Evolutionary conservation across 2,329 filamentous ascomycete genomes (phyloP).

Genomic region (Aspergillus neotritici): DNA sequence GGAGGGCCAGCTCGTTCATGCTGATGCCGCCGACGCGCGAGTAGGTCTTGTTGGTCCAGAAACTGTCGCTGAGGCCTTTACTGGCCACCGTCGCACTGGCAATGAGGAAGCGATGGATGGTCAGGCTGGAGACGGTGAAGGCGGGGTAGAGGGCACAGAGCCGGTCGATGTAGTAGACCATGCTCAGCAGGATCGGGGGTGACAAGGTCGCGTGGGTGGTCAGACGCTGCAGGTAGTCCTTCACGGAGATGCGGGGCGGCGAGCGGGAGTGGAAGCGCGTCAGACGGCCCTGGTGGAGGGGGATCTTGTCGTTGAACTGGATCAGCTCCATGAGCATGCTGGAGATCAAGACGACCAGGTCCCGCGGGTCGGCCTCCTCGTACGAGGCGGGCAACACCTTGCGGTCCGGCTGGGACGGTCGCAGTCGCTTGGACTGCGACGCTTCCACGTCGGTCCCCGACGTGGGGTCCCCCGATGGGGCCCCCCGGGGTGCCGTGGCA

Average conservation of each 20-base stretch:
- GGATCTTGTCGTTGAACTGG: constrained; percentile 81
- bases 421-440: constrained; percentile 43
- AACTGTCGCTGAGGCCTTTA: constrained; percentile 92
- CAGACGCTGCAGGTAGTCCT: constrained; percentile 86
- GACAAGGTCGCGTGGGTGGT: constrained; percentile 91
- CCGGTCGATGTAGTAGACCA: constrained; percentile 98
- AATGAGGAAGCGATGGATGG: constrained; percentile 94
- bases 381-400: constrained; percentile 63
- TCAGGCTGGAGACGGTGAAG: constrained; percentile 93
- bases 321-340: constrained; percentile 96
- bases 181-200: constrained; percentile 88
- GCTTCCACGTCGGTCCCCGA: constrained; percentile 28
- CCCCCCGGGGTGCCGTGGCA: constrained; percentile 14
- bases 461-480: constrained; percentile 12
- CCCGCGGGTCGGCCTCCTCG: constrained; percentile 73
- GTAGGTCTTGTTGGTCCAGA: constrained; percentile 98
- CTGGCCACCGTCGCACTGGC: constrained; percentile 91
- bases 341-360: constrained; percentile 83
- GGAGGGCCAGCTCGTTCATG: constrained; percentile 77
- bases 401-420: constrained; percentile 40
- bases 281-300: constrained; percentile 75
- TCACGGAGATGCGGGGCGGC: constrained; percentile 86
- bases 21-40: constrained; percentile 89
- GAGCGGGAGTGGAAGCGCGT: constrained; percentile 92
- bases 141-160: constrained; percentile 86